These are phyloP conservation scores for Neopestalotiopsis sp. DNA, from an alignment of 2,329 filamentous ascomycete species.

Conservation along the genomic window DNA sequence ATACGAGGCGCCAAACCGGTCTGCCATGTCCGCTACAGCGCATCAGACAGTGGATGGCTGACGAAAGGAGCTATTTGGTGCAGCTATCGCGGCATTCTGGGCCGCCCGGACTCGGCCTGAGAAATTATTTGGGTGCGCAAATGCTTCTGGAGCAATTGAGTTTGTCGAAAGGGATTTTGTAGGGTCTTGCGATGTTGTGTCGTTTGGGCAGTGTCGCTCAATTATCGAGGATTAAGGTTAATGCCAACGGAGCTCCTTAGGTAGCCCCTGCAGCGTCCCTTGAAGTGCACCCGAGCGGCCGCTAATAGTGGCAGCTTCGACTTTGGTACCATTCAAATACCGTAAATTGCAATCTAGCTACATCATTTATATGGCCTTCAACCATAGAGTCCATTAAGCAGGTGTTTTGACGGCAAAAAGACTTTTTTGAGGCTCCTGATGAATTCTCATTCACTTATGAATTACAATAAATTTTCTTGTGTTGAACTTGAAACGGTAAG, in stretches of 20 bases:
- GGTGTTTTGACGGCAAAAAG: too few species aligned
- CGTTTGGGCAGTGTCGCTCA: background rate
- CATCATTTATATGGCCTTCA: background rate
- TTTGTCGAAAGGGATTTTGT: background rate
- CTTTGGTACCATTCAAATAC: background rate
- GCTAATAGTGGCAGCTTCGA: too few species aligned
- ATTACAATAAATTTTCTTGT: too few species aligned
- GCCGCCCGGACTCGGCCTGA: background rate
- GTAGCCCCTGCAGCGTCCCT: background rate
- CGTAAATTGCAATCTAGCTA: too few species aligned
- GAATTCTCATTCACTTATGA: too few species aligned
- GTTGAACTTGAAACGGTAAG: too few species aligned
- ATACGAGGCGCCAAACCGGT: slow-evolving; percentile 54
- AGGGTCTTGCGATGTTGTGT: background rate
- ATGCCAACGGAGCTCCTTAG: slow-evolving; percentile 10
- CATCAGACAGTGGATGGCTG: background rate
- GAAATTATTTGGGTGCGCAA: background rate
- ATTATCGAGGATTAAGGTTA: slow-evolving; percentile 7
- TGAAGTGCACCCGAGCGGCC: background rate
- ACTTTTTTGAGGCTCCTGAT: too few species aligned
- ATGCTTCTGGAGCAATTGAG: background rate
- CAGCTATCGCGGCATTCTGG: slow-evolving; percentile 4
- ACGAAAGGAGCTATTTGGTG: slow-evolving; percentile 2
- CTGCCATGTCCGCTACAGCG: slow-evolving; percentile 48
- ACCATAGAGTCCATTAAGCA: background rate